phyloP scores from a whole-genome alignment of 495 filamentous ascomycete species.

The Filosporella fistucella region DNA sequence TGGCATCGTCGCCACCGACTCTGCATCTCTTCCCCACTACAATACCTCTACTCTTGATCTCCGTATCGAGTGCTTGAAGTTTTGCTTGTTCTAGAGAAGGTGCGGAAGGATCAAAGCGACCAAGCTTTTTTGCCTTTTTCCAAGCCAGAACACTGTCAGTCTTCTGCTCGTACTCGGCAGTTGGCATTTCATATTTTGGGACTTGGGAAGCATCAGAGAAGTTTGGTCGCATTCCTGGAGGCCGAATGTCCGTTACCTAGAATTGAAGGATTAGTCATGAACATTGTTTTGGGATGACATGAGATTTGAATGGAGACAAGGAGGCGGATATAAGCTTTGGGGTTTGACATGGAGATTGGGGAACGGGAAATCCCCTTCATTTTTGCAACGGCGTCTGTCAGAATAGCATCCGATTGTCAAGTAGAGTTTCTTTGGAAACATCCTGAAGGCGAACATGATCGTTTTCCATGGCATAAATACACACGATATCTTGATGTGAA shows the following conservation, averaged over 20 bases:
- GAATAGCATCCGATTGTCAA: too few relatives aligned
- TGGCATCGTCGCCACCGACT: conserved; percentile 58
- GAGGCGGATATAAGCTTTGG: too few relatives aligned
- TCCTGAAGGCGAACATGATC: too few relatives aligned
- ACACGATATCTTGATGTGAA: too few relatives aligned
- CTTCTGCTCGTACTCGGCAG: conserved; percentile 75
- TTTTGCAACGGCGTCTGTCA: too few relatives aligned
- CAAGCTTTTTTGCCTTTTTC: conserved; percentile 88
- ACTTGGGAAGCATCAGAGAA: conserved; percentile 75
- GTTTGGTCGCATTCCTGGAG: conserved; percentile 63
- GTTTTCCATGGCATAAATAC: too few relatives aligned
- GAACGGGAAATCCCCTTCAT: too few relatives aligned
- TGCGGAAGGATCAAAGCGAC: conserved; percentile 88
- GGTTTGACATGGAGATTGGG: too few relatives aligned
- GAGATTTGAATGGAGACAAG: too few relatives aligned
- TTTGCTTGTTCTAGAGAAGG: conserved; percentile 66
- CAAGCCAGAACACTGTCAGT: conserved; percentile 84
- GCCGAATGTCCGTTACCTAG: conserved; percentile 80
- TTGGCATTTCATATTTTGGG: conserved; percentile 80
- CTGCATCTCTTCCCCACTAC: conserved; percentile 59
- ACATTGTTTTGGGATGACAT: too few relatives aligned
- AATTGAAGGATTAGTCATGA: too few relatives aligned
- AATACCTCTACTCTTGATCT: conserved; percentile 65
- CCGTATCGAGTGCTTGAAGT: conserved; percentile 56
- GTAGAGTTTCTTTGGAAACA: too few relatives aligned